Base-by-base conservation (phyloP, 129 eudicot genomes). In the Lonicera japonica region DNA sequence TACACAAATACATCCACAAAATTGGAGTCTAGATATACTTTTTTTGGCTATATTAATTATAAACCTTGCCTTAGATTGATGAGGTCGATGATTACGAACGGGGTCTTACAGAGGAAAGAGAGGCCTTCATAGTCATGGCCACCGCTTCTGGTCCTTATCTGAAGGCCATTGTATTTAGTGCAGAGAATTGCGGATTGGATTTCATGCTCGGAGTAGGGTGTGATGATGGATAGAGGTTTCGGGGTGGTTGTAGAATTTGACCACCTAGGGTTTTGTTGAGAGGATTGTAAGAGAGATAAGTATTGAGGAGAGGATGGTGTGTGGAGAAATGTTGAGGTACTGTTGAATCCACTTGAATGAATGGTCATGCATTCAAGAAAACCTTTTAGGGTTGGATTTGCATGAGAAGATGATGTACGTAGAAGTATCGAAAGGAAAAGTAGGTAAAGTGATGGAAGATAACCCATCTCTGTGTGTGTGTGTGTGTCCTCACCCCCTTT, bases 201-300 rank as follows among this genome's bases (percentile, higher is more conserved):
- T 47, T 74, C 69, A 4, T 45, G 5, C 36, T 72, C 61, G 11
- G 50, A 21, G 22, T 54, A 72, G n/a, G 77, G 77, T n/a, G 71
- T 57, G 12, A 74, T 50, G 38, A 74, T 67, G 65, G 52, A 21
- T 1, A 62, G 60, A 34, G 79, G 79, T 17, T 60, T 66, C 13
- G 16, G 55, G n/a, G 19, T 22, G 9, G 68, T 21, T 25, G 68
- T 64, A n/a, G 74, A 41, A 51, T 74, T 67, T 5, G 67, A 8
- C 79, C 79, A 74, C 58, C 79, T 73, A 11, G 69, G 74, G 25
- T 67, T 74, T 25, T 74, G 79, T 51, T 74, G 65, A 24, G 79
- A 63, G 3, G 58, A 13, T 25, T 67, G 69, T 47, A 74, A 18
- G 48, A 62, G 43, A 23, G 59, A 5, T 38, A 55, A 24, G 40